These are phyloP conservation scores for Botrytis deweyae DNA, from an alignment of 2,329 filamentous ascomycete genomes.

Conservation along the genomic window DNA sequence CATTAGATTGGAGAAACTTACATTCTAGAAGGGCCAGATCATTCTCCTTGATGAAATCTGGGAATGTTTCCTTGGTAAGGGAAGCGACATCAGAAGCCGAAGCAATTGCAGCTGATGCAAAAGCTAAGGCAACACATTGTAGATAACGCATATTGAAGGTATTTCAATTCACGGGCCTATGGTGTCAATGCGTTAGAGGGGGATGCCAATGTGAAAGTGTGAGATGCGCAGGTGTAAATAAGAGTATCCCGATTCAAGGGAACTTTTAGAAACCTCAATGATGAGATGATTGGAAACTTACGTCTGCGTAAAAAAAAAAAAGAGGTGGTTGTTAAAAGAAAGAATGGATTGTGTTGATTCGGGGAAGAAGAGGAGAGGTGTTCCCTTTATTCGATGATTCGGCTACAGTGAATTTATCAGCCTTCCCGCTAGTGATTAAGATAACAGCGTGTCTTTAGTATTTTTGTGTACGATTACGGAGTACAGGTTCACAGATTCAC, in stretches of 20 bases:
- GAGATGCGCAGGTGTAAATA: neutral
- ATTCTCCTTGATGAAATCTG: conserved; percentile 80
- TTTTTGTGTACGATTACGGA: no score
- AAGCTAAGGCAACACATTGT: conserved; percentile 37
- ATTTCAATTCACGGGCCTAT: conserved; percentile 20
- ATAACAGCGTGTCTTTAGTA: conserved; percentile 22
- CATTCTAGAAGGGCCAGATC: conserved; percentile 92
- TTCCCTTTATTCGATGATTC: conserved; percentile 29
- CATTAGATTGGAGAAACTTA: conserved; percentile 48
- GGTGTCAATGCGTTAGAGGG: conserved; percentile 24
- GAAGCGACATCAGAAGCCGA: conserved; percentile 79
- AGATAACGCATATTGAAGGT: conserved; percentile 38
- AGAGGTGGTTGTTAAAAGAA: conserved; percentile 13
- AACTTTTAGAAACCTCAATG: neutral
- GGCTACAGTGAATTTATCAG: conserved; percentile 24
- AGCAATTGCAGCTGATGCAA: conserved; percentile 51
- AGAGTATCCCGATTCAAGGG: neutral
- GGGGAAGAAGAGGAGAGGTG: conserved; percentile 31
- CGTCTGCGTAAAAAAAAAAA: conserved; percentile 15
- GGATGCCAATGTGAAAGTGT: neutral
- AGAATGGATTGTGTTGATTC: conserved; percentile 12
- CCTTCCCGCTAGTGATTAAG: conserved; percentile 20
- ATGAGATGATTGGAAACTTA: conserved; percentile 6
- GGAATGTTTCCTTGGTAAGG: conserved; percentile 83
- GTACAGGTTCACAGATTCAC: neutral